These are phyloP conservation scores for Colletotrichum nymphaeae DNA, from an alignment of 2,329 filamentous ascomycete species.

Conservation along the genomic window DNA sequence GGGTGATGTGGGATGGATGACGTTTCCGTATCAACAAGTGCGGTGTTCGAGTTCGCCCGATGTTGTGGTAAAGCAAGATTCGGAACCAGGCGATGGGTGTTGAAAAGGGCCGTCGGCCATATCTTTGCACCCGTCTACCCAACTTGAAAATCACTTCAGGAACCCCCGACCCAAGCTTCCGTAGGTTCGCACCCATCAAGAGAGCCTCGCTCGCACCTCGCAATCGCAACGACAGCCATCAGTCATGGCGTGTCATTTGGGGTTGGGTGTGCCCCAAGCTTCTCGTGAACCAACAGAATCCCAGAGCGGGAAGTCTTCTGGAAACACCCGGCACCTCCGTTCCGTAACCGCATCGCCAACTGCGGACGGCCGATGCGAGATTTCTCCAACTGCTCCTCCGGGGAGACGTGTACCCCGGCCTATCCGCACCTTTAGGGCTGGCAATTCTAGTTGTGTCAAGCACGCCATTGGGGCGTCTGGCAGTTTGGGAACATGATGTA, in stretches of 20 bases:
- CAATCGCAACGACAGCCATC: not conserved
- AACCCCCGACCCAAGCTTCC: conserved; percentile 21
- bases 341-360: not conserved
- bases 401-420: not conserved
- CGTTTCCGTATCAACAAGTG: not conserved
- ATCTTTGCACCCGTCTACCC: not conserved
- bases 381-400: conserved; percentile 28
- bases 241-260: not conserved
- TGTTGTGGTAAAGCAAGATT: conserved; percentile 1
- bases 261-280: not conserved
- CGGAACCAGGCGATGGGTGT: not conserved
- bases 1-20: not conserved
- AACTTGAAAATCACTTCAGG: not conserved
- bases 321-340: not conserved
- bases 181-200: not conserved
- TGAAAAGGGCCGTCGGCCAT: not conserved
- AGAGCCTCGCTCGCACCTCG: not conserved
- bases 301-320: conserved; percentile 17
- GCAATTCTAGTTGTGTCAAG: not conserved
- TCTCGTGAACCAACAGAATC: not conserved
- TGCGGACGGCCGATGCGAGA: conserved; percentile 24
- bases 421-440: not conserved
- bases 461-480: conserved; percentile 19
- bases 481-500: conserved; percentile 5
- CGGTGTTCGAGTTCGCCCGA: conserved; percentile 11